Conservation (phyloP, 169 alveolate genomes). For the Amoebophrya sp. region DNA sequence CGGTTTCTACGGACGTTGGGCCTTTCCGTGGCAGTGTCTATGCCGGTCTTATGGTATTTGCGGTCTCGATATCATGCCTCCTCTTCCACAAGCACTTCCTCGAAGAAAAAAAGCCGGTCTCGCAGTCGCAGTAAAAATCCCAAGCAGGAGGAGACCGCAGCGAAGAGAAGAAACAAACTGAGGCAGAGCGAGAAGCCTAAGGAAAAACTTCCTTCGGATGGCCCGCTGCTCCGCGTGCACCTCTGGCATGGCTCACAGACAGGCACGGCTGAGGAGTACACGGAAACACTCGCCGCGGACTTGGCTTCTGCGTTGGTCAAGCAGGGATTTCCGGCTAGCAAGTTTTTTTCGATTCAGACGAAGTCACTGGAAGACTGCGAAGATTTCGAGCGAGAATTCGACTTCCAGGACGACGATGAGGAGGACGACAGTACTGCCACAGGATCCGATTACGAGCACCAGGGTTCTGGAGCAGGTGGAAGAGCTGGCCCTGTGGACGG, state of each 20-base stretch:
- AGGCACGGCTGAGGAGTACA: neutral
- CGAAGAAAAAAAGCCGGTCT: no score
- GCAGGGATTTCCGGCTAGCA: no score
- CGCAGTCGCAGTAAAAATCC: no score
- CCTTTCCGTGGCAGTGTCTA: neutral
- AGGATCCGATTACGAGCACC: no score
- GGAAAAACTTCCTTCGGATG: neutral
- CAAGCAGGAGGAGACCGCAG: no score
- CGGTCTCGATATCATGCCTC: no score
- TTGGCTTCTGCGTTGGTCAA: no score
- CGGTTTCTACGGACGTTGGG: neutral
- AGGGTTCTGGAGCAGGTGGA: no score
- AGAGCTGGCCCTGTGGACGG: no score
- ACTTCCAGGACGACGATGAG: neutral
- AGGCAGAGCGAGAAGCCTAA: neutral
- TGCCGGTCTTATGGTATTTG: neutral
- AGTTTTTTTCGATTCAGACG: neutral
- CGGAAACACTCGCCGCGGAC: no score
- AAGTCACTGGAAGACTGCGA: neutral
- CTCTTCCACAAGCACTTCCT: no score
- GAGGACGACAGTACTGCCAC: no score
- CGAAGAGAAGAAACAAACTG: neutral
- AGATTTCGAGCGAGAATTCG: neutral
- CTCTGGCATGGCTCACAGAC: slow-evolving; percentile 12
- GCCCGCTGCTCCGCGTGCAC: neutral